Base-by-base conservation (phyloP, 208 protist genomes). In the Crithidia acanthocephali region DNA sequence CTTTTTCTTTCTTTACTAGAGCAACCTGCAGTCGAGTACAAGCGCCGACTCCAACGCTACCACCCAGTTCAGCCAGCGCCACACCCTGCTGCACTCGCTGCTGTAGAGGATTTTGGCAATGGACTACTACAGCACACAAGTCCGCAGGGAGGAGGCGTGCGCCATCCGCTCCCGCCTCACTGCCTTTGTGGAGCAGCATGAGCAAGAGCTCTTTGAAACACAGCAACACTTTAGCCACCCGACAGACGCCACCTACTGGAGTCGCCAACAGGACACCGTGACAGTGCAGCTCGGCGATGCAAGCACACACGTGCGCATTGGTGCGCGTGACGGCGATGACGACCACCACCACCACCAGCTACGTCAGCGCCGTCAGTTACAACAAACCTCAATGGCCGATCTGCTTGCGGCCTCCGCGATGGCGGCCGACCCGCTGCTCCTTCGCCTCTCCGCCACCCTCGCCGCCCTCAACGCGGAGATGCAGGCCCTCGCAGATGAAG, bases 211-310 rank as follows among this genome's bases (percentile, higher is more conserved):
- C 20, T 62, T 88, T 45, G 80, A 88, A 23, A 71, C 80, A 44
- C 76, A 87, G 75, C 83, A 86, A n/a, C 68, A 56, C 23, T 79
- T 91, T 37, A 58, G 73, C 50, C 66, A 77, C 47, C 80, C 78
- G 10, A 83, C 76, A 52, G 86, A 88, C 45, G 78, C 77, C 13
- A 88, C 78, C 27, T 16, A 79, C 66, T 91, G 86, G 86, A 72
- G 83, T 53, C 58, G 77, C 0, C 70, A 76, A 37, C 72, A 56
- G 9, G 86, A 88, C 47, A 72, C 67, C 30, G 70, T 76, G 25
- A 69, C 55, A 35, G 66, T 87, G 37, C 76, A 68, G 35, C 68
- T 88, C 16, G 76, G 68, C 7, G 53, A 71, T 52, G 56, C 60
- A 11, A 30, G 53, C 2, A 15, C 37, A 11, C 70, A 76, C 55